A percentile compares a stretch with the other conserved stretches of the same genome.
phyloP scores from a whole-genome alignment of 805 yeast species.

The Pichia nakasei region DNA sequence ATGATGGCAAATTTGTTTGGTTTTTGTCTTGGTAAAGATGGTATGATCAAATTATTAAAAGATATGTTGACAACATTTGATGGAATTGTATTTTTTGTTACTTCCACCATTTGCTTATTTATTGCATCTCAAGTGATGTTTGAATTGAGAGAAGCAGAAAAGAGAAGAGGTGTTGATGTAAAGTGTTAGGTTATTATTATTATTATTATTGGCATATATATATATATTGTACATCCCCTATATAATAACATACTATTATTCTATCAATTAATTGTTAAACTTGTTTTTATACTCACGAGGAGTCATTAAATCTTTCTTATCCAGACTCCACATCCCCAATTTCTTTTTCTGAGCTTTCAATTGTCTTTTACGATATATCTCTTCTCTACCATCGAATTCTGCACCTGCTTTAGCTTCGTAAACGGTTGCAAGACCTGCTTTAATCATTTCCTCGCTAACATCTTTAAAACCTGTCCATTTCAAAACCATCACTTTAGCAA shows the following conservation, averaged over 20 bases:
- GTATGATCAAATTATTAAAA: conserved; percentile 52
- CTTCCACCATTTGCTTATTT: conserved; percentile 59
- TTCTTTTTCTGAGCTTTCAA: conserved; percentile 44
- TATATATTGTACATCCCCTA: background rate
- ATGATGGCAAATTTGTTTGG: conserved; percentile 94
- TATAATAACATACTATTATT: background rate
- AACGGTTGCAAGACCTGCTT: conserved; percentile 74
- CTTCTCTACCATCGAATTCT: conserved; percentile 76
- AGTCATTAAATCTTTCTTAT: conserved; percentile 37
- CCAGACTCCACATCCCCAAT: conserved; percentile 62
- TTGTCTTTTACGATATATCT: conserved; percentile 51
- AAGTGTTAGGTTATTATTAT: conserved; percentile 42
- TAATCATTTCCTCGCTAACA: conserved; percentile 81
- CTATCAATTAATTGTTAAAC: conserved; percentile 18
- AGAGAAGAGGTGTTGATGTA: conserved; percentile 71
- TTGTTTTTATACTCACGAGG: conserved; percentile 73
- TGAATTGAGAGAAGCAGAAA: conserved; percentile 81
- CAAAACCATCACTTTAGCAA: conserved; percentile 59
- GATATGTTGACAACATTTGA: conserved; percentile 65
- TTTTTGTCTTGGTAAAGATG: conserved; percentile 87
- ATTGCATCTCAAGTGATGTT: conserved; percentile 91
- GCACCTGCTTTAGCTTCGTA: conserved; percentile 79
- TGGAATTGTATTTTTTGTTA: conserved; percentile 57
- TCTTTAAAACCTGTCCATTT: conserved; percentile 66
- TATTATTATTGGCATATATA: background rate